Evolutionary conservation across 2,329 filamentous ascomycete species (phyloP), one percentile per base, ranked within the genome.

Genomic region (Ploettnerulaceae sp.): DNA sequence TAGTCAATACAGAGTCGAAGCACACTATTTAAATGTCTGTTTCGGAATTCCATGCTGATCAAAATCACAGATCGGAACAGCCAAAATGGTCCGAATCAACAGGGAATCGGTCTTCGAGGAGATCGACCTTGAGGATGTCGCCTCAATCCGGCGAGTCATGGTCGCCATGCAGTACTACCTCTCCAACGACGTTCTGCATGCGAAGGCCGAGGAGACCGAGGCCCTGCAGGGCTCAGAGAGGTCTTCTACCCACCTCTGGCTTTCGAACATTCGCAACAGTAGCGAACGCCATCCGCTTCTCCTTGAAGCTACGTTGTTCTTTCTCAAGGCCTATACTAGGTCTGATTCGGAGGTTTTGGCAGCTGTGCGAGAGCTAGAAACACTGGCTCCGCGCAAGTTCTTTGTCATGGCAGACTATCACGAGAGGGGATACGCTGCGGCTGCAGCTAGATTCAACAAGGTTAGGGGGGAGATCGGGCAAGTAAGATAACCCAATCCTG

Each of bases 101-200:
- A 3, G 8, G 0, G 12, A 12, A 17, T 36, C 18, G 0, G 24
- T 38, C 8, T 45, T 45, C 9, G 3, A 15, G 4, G 25, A 9
- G 5, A 9, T 45, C n/a, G 26, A 45, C 20, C 26, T 45, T 14
- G 42, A 38, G 4, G 25, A 45, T 39, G 34, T n/a, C 2, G 26
- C 24, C 6, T 28, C 32, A 5, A 21, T 45, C 5, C 18, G 15
- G 24, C n/a, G 37, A 7, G n/a, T 47, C 3, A 17, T 41, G 14
- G 32, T 18, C 3, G 45, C 32, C 2, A 9, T 42, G 17, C 12
- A 18, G 4, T 35, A 47, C 8, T 34, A 17, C 15, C 21, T 32
- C 5, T n/a, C 28, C 3, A 22, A 40, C 11, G 9, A 6, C n/a
- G 24, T 32, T 9, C 4, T 22, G 12, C 8, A 15, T 4, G 21